Evolutionary conservation across 805 yeast species (phyloP), one percentile per base, ranked within the genome.

Genomic region (Barnettozyma siamensis): DNA sequence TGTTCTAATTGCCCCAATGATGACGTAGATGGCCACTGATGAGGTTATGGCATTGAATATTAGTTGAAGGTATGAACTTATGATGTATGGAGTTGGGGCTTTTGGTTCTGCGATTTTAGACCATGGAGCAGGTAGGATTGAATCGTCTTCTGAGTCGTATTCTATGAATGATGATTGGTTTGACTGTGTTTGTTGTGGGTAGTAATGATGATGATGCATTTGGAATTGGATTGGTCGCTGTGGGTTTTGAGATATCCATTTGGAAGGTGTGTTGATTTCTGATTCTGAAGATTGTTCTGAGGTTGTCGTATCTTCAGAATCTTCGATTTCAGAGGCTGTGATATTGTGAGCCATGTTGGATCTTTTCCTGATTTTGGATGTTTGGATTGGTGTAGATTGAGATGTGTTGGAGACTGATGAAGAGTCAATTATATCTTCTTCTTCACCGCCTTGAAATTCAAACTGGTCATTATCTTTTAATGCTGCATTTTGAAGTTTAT

Each of bases 1-100:
- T 0, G 83, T 67, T 27, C 58, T 62, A 7, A 80, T 57, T 20
- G 75, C 62, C 3, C 65, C 54, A 36, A 67, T 66, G 3, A 72
- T 53, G 24, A 80, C 49, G 31, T 72, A 69, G 7, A 72, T 50
- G 0, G 70, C 70, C 35, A 72, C 72, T 8, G 65, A 44, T 1
- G 74, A 63, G 0, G 79, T 73, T 2, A 67, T 42, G 2, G 70
- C 56, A 52, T 83, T 83, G 44, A 76, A 54, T 2, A 68, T 35
- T 8, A 80, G 50, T 57, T 83, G 89, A 27, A 81, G 55, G 49
- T 81, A 80, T 12, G 88, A 76, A 9, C 81, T 70, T 9, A 80
- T 54, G 23, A 76, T 54, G 52, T 83, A 83, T 7, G 83, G 76
- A 0, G 67, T 59, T 43, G 69, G 70, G 24, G 73, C 76, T 16